phyloP scores from a whole-genome alignment of 164 flowering plant species.

The Tetracentron sinense region DNA sequence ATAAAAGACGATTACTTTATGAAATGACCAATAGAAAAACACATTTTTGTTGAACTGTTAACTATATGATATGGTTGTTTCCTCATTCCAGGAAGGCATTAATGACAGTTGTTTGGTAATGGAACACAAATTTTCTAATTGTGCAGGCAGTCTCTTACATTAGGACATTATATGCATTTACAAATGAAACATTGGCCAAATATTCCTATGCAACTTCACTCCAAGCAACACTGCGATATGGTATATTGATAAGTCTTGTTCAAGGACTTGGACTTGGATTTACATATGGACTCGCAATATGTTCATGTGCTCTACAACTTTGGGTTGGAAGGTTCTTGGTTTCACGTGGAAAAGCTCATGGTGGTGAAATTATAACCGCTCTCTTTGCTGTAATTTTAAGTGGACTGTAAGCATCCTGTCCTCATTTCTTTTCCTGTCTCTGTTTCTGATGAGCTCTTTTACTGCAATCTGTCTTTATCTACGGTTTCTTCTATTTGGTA shows the following conservation, averaged over 20 bases:
- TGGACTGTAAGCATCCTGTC: slow-evolving; percentile 76
- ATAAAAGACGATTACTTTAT: too few species aligned
- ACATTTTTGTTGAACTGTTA: too few species aligned
- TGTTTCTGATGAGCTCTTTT: neutral
- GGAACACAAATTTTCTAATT: neutral
- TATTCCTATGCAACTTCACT: slow-evolving; percentile 98
- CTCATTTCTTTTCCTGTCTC: neutral
- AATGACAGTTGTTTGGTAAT: slow-evolving; percentile 1
- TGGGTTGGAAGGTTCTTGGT: slow-evolving; percentile 94
- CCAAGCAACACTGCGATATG: slow-evolving; percentile 95
- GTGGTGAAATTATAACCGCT: slow-evolving; percentile 87
- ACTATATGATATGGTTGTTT: too few species aligned
- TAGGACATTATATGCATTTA: slow-evolving; percentile 87
- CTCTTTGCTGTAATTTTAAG: slow-evolving; percentile 91
- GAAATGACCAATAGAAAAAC: too few species aligned
- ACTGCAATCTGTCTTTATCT: too few species aligned
- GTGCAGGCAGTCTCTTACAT: slow-evolving; percentile 90
- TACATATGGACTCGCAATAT: slow-evolving; percentile 99
- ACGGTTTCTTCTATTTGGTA: slow-evolving; percentile 22
- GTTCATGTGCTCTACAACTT: slow-evolving; percentile 97
- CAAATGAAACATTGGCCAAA: slow-evolving; percentile 95
- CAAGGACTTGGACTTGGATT: slow-evolving; percentile 99
- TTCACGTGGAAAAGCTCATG: slow-evolving; percentile 57
- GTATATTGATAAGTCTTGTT: slow-evolving; percentile 94
- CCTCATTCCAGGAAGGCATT: too few species aligned